Evolutionary conservation across 2,329 filamentous ascomycete species (phyloP).

Genomic region (Chaetomium olivaceum): DNA sequence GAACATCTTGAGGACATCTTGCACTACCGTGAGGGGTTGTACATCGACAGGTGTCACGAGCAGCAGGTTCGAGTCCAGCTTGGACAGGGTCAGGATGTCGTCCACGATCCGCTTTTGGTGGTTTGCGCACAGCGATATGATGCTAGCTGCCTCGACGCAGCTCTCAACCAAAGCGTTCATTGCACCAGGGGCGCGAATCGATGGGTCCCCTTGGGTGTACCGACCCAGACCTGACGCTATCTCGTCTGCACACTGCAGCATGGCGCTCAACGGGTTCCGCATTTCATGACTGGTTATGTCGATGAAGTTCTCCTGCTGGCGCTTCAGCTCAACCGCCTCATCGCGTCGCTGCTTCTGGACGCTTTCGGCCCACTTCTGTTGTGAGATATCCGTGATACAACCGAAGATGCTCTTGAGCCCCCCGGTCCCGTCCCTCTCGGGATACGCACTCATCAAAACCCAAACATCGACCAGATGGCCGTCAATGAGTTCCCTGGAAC

Average conservation of each 20-base stretch:
- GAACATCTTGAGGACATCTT: constrained; percentile 73
- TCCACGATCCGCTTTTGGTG: constrained; percentile 78
- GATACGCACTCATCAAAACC: constrained; percentile 76
- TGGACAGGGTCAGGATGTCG: constrained; percentile 70
- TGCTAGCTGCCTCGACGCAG: constrained; percentile 75
- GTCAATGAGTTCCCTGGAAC: constrained; percentile 60
- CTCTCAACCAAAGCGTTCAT: constrained; percentile 53
- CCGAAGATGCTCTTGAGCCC: constrained; percentile 74
- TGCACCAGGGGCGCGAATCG: constrained; percentile 38
- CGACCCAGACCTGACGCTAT: constrained; percentile 62
- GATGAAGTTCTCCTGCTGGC: constrained; percentile 79
- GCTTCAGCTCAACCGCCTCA: constrained; percentile 65
- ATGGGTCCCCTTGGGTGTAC: constrained; percentile 40
- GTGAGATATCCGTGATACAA: constrained; percentile 80
- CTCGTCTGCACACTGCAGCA: constrained; percentile 72
- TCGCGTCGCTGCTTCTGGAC: constrained; percentile 76
- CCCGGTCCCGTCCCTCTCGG: constrained; percentile 65
- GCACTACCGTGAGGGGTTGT: constrained; percentile 64
- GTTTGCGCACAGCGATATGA: constrained; percentile 75
- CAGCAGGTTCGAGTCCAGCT: constrained; percentile 73
- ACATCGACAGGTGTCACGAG: constrained; percentile 69
- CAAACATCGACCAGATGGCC: constrained; percentile 67
- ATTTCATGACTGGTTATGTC: constrained; percentile 74
- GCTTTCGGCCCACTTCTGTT: constrained; percentile 81
- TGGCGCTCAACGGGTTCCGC: constrained; percentile 71